These are phyloP conservation scores for Phytophthora sojae DNA, from an alignment of 352 stramenopile species.

Conservation along the genomic window DNA sequence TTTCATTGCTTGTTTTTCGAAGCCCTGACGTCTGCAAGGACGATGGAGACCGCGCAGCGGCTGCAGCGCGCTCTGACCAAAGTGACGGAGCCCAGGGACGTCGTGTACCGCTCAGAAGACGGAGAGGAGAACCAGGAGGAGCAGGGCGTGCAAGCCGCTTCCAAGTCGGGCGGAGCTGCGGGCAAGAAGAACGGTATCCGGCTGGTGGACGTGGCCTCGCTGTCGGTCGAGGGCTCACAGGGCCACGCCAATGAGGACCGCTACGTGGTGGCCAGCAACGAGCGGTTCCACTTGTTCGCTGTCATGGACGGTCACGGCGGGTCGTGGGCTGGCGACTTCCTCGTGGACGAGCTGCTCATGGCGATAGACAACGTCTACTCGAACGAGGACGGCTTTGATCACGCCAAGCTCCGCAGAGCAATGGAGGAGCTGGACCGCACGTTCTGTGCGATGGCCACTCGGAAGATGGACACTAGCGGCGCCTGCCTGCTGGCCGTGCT, in stretches of 20 bases:
- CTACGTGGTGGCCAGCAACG: constrained; percentile 54
- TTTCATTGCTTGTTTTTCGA: neutral
- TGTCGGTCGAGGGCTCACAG: constrained; percentile 57
- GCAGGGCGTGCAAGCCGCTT: neutral
- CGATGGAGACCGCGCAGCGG: constrained; percentile 5
- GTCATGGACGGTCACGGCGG: constrained; percentile 84
- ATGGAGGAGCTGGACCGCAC: constrained; percentile 58
- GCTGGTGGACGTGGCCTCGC: constrained; percentile 47
- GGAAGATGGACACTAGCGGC: constrained; percentile 64
- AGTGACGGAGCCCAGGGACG: constrained; percentile 7
- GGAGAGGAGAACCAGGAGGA: constrained; percentile 28
- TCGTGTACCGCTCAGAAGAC: constrained; percentile 18
- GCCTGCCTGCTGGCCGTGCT: constrained; percentile 70
- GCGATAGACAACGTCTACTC: constrained; percentile 53
- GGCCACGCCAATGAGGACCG: constrained; percentile 79
- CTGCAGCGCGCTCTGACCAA: constrained; percentile 44
- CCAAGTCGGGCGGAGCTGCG: constrained; percentile 5
- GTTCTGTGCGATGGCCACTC: constrained; percentile 50
- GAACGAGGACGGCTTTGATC: constrained; percentile 42
- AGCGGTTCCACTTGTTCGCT: constrained; percentile 68
- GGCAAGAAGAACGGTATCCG: constrained; percentile 46
- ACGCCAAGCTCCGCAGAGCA: constrained; percentile 37
- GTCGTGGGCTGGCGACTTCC: constrained; percentile 59
- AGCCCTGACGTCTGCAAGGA: neutral
- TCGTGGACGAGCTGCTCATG: constrained; percentile 57